Conservation (phyloP, 768 basidiomycete genomes). For the Russula emetica region DNA sequence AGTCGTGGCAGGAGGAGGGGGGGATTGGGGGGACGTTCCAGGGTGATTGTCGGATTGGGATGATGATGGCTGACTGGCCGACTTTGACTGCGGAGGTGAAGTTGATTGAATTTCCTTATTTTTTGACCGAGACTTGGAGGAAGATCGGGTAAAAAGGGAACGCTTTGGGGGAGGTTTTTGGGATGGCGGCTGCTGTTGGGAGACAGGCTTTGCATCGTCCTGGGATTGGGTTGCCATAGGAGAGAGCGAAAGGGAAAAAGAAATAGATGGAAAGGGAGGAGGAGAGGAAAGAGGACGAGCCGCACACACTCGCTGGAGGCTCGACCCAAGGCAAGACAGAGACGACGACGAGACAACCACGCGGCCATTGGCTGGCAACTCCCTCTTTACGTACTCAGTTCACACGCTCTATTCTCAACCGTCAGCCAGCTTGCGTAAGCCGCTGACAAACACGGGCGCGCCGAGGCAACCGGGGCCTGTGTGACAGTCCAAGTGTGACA, state of each 20-base stretch:
- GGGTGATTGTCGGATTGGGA: slow-evolving; percentile 6
- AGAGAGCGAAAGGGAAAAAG: not conserved
- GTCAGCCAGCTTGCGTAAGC: slow-evolving; percentile 10
- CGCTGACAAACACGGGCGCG: slow-evolving; percentile 4
- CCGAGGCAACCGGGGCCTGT: slow-evolving; percentile 1
- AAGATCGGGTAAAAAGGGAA: slow-evolving; percentile 24
- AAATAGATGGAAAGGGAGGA: not conserved
- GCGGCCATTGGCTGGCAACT: slow-evolving; percentile 1
- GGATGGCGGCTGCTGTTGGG: slow-evolving; percentile 6
- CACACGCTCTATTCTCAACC: no score
- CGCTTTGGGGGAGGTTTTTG: slow-evolving; percentile 13
- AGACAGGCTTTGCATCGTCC: not conserved
- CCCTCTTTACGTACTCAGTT: not conserved
- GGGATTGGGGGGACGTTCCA: not conserved
- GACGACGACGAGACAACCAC: slow-evolving; percentile 16
- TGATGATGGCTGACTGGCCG: not conserved
- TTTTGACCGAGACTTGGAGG: slow-evolving; percentile 18
- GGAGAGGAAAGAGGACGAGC: not conserved
- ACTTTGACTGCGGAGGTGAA: not conserved
- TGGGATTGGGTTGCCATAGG: slow-evolving; percentile 18
- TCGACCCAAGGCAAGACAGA: not conserved
- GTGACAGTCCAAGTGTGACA: slow-evolving; percentile 2
- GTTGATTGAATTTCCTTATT: slow-evolving; percentile 21
- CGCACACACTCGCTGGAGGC: slow-evolving; percentile 12
- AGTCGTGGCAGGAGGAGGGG: not conserved